Evolutionary conservation across 257 asterid species (phyloP), one percentile per base, ranked within the genome.

Genomic region (Solanum piurae): DNA sequence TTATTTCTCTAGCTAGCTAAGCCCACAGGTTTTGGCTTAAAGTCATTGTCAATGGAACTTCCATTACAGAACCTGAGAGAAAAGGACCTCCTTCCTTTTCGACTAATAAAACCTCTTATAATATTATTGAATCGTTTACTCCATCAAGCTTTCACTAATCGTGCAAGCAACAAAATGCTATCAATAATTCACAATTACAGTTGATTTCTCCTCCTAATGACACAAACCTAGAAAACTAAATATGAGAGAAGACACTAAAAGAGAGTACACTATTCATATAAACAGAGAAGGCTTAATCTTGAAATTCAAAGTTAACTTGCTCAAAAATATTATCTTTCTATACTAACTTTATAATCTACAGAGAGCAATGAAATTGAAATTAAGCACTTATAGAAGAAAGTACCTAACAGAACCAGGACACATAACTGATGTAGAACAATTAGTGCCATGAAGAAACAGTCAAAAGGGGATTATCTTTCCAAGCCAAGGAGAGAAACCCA

Each of bases 381-480:
- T 87, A 83, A 55, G 25, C 72, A 52, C 68, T 60, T 85, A 12
- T 12, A 38, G 25, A 71, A 71, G 27, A 89, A 84, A 84, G 86
- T 74, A 36, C 29, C 18, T 74, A 36, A 72, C 44, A 64, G 60
- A 7, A 31, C 86, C 84, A 80, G 29, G 64, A 13, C 85, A 29
- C 85, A 80, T 46, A 46, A 25, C 34, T 25, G 38, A 42, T 42
- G 36, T 25, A 38, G 83, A 74, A 12, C 2, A 68, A 86, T 92
- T 94, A 95, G 87, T 92, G 95, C 99, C 99, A 97, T 0, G 99
- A 96, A 58, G 99, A 97, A 83, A 97, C 98, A 40, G 98, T 94
- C 87, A 97, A 94, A 23, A 97, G 88, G 49, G 98, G 98, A 62
- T 94, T 91, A 87, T 93, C 96, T 83, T 96, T 93, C 99, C 99